A percentile compares a stretch with the other conserved stretches of the same genome.
Conservation (phyloP, 1,284 basidiomycete genomes). For the Marasmius fiardii region DNA sequence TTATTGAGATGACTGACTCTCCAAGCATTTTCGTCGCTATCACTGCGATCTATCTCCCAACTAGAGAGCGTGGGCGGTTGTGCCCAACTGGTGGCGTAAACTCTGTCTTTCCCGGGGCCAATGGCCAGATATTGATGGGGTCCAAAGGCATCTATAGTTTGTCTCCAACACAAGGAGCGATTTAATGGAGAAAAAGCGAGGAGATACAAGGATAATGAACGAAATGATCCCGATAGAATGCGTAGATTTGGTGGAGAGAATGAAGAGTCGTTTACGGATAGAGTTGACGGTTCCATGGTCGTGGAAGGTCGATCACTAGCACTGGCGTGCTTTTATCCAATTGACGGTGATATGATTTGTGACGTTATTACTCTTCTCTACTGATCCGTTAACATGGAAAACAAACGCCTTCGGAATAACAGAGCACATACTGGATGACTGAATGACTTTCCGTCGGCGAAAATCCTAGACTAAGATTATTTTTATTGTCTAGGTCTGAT, state of each 20-base stretch:
- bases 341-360: too few species aligned
- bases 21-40: conserved; percentile 20
- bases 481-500: too few species aligned
- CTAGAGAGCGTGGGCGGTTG: conserved; percentile 38
- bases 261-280: conserved; percentile 12
- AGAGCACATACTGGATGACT: too few species aligned
- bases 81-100: conserved; percentile 48
- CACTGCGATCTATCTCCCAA: conserved; percentile 33
- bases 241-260: conserved; percentile 21
- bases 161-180: conserved; percentile 34
- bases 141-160: conserved; percentile 38
- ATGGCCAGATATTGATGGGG: conserved; percentile 46
- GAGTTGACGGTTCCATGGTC: too few species aligned
- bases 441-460: too few species aligned
- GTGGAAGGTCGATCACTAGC: too few species aligned
- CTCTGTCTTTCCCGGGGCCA: conserved; percentile 25
- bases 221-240: conserved; percentile 45
- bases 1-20: conserved; percentile 34
- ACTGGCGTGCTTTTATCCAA: too few species aligned
- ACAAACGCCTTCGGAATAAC: too few species aligned
- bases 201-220: conserved; percentile 43
- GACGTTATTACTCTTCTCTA: too few species aligned
- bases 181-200: conserved; percentile 41
- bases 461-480: too few species aligned
- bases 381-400: too few species aligned